Evolutionary conservation across 768 basidiomycete species (phyloP), one percentile per base, ranked within the genome.

Genomic region (Collybia sp.): DNA sequence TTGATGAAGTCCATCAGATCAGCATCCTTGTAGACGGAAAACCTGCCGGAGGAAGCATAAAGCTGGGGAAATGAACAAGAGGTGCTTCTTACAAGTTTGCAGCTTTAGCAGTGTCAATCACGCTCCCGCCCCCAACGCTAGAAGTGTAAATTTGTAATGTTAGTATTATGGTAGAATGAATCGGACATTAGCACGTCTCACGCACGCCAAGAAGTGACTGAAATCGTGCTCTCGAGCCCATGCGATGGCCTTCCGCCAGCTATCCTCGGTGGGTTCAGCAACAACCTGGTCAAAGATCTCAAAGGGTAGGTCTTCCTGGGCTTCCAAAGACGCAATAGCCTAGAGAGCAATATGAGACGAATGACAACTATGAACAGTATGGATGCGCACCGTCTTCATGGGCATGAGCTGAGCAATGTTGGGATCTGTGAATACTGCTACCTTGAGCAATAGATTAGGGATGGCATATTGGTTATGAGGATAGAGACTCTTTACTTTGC

Each of bases 1-100:
- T 97, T 98, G 65, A 97, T 89, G 63, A 95, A 98, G 62, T 98
- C 95, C 70, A 93, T 87, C 9, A 97, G 70, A 58, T 96, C 90
- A 1, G 89, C 80, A 52, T 97, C 91, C 54, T 86, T 86, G 73
- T 97, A 97, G 10, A 90, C 89, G 0, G 88, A 76, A 64, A 93
- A 94, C 48, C 88, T 91, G 50, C 12, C 15, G 9, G 2, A 16
- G 16, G 33, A 45, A 42, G 34, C 60, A 35, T 52, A 15, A 47
- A 30, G 15, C 17, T 12, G 11, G 32, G 33, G 12, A 5, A 40
- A 35, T 16, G 13, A 16, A 18, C 40, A 31, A 15, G 30, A 3
- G 19, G 31, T 34, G 30, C n/a, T 11, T 56, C 75, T 43, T 60
- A 89, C 80, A 98, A 57, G 66, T 97, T 98, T 30, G 95, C 93